Conservation (phyloP, 176 grass and related monocot genomes). For the Aegilops longissima region DNA sequence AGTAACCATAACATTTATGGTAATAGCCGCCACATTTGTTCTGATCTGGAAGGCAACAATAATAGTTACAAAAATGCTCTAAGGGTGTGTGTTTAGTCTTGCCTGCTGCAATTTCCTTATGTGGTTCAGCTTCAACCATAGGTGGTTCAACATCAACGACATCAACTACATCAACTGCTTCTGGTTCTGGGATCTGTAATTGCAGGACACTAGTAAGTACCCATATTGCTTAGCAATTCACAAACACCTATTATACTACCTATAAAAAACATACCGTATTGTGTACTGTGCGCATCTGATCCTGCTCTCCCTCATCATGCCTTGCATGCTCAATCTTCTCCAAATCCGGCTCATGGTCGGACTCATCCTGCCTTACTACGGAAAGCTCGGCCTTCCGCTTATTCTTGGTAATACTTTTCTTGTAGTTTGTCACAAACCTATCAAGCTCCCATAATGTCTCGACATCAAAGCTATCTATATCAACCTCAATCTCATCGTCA, state of each 20-base stretch:
- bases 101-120: conserved; percentile 51
- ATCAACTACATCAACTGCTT: conserved; percentile 46
- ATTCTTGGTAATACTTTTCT: conserved; percentile 73
- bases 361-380: conserved; percentile 42
- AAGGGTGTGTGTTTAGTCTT: conserved; percentile 7
- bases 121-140: conserved; percentile 40
- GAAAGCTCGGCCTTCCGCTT: conserved; percentile 76
- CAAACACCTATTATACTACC: not conserved
- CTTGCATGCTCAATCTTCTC: conserved; percentile 40
- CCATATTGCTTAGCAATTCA: conserved; percentile 4
- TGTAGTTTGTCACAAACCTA: conserved; percentile 81
- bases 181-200: conserved; percentile 46
- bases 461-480: conserved; percentile 86
- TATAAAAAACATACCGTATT: conserved; percentile 47
- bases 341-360: conserved; percentile 35
- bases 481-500: conserved; percentile 89
- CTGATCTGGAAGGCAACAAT: not conserved
- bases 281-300: conserved; percentile 33
- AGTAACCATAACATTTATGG: not conserved
- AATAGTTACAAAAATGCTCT: not conserved
- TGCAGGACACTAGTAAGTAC: conserved; percentile 19
- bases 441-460: conserved; percentile 89
- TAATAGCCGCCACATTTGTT: not conserved
- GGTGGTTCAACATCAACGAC: conserved; percentile 41
- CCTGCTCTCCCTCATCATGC: conserved; percentile 38